Conservation (phyloP, 305 asterid species). For the Ajuga reptans region DNA sequence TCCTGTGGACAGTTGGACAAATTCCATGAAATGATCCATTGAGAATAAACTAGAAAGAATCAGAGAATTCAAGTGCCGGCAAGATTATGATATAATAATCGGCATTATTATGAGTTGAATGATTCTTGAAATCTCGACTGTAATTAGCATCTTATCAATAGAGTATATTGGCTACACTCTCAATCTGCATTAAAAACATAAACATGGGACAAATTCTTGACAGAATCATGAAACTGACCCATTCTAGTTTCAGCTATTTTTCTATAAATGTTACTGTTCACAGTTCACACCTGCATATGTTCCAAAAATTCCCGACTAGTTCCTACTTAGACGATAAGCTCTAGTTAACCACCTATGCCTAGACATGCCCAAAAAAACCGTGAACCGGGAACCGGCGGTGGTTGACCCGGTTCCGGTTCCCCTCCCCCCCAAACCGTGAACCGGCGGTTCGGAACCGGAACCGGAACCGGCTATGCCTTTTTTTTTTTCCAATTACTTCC, state of each 20-base stretch:
- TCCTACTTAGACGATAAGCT: too few relatives aligned
- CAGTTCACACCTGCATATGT: neutral
- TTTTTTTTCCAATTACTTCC: too few relatives aligned
- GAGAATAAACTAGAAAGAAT: neutral
- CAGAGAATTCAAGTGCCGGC: constrained; percentile 28
- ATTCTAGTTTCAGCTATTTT: constrained; percentile 2
- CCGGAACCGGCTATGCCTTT: too few relatives aligned
- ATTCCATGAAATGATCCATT: constrained; percentile 9
- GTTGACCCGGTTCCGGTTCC: too few relatives aligned
- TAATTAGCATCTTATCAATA: neutral
- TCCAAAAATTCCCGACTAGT: too few relatives aligned
- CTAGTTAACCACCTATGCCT: too few relatives aligned
- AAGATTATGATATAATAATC: neutral
- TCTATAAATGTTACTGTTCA: neutral
- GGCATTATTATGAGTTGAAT: constrained; percentile 27
- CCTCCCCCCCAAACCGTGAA: too few relatives aligned
- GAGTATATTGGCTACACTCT: neutral
- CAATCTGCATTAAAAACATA: constrained; percentile 8
- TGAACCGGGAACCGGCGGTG: too few relatives aligned
- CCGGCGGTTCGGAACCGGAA: too few relatives aligned
- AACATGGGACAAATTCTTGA: constrained; percentile 18
- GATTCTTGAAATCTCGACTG: constrained; percentile 27
- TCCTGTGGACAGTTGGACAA: neutral
- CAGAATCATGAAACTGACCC: neutral
- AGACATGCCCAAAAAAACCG: too few relatives aligned